Conservation (phyloP, 129 eudicot genomes). For the Pittosporum tobira region DNA sequence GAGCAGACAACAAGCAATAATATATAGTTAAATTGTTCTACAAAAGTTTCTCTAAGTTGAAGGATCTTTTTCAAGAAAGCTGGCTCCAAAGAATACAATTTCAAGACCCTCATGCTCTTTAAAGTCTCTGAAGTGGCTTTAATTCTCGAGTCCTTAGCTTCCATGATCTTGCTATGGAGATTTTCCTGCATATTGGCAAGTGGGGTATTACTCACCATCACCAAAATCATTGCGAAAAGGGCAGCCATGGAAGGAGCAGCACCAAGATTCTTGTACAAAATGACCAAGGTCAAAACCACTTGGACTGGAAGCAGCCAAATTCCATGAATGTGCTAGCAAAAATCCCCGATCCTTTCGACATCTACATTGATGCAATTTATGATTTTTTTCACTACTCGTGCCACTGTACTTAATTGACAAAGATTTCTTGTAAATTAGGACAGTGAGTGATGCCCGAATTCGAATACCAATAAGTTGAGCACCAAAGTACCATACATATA, state of each 20-base stretch:
- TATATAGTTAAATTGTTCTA: too few relatives aligned
- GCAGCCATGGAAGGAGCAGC: slow-evolving; percentile 82
- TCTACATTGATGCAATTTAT: slow-evolving; percentile 64
- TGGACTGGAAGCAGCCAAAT: slow-evolving; percentile 82
- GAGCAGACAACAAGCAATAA: too few relatives aligned
- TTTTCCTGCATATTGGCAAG: slow-evolving; percentile 65
- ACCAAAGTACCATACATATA: slow-evolving; percentile 91
- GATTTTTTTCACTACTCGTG: slow-evolving; percentile 49
- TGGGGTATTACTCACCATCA: slow-evolving; percentile 77
- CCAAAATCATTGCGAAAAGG: slow-evolving; percentile 53
- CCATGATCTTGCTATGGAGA: slow-evolving; percentile 75
- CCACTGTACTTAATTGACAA: slow-evolving; percentile 56
- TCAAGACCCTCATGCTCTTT: slow-evolving; percentile 85
- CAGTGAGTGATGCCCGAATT: slow-evolving; percentile 66
- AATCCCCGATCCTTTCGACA: slow-evolving; percentile 85
- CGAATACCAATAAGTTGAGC: slow-evolving; percentile 75
- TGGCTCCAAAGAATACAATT: slow-evolving; percentile 85
- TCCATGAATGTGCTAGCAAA: slow-evolving; percentile 68
- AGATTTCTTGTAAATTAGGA: slow-evolving; percentile 53
- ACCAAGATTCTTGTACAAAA: slow-evolving; percentile 74
- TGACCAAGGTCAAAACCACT: slow-evolving; percentile 56
- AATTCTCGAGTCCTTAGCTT: slow-evolving; percentile 74
- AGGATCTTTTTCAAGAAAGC: slow-evolving; percentile 44
- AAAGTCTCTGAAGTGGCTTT: slow-evolving; percentile 76
- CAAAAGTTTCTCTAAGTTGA: slow-evolving; percentile 46